Base-by-base conservation (phyloP, 257 asterid species). In the Nemophila menziesii region DNA sequence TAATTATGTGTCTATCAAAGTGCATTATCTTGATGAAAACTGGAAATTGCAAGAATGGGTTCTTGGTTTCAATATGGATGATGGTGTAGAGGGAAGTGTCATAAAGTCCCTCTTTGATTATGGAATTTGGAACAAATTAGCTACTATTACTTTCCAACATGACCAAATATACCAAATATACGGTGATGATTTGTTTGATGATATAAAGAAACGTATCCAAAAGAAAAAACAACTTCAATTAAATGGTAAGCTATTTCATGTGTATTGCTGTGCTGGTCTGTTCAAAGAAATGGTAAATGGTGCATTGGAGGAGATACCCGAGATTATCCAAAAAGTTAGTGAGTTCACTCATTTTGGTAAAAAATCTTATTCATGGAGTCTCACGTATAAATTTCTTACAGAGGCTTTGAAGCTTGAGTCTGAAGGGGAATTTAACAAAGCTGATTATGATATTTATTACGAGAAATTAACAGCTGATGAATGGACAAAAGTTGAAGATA, bases 211-310 rank as follows among this genome's bases (percentile, higher is more conserved):
- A 27, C 22, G 37, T 22, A 4, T 51, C 10, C 40, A 21, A 33
- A 43, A 21, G 16, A 52, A 40, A 52, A 36, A 49, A 12, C 21
- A 20, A 26, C 51, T 47, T 22, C 47, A 47, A 13, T 20, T 50
- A 4, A 22, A 47, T 33, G 43, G 56, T 33, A 40, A 22, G 43
- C 2, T 57, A 22, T 46, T 46, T 51, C 51, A 22, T 10, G 44
- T 34, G 14, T 16, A 33, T 33, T 63, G 70, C 47, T 57, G 57
- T 52, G 65, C 70, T 14, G 48, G 43, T 12, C 19, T 63, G 17
- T 63, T 46, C 20, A 9, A 33, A 27, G 47, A 50, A 45, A 46
- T 63, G 61, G 65, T 48, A 43, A 20, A 49, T 14, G 43, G n/a
- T 18, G 70, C 48, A 21, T 51, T 56, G 33, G 22, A 22, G 5